A percentile compares a stretch with the other conserved stretches of the same genome.
Conservation (phyloP, 106 monocot species). For the Cymbidium sinense region DNA sequence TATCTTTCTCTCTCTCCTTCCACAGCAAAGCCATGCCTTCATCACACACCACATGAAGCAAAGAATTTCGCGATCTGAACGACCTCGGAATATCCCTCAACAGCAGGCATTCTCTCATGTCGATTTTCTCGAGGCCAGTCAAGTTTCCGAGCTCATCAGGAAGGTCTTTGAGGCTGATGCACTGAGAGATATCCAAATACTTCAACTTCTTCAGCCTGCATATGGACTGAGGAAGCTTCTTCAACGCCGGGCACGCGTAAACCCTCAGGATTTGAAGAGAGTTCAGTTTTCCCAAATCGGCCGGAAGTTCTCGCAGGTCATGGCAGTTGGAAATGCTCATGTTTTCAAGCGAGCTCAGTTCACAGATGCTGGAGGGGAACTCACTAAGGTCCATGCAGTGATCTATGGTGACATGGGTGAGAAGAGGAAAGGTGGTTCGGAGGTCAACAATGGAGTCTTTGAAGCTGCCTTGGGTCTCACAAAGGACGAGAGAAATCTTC, state of each 20-base stretch:
- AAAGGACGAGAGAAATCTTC: conserved; percentile 44
- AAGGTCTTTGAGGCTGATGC: conserved; percentile 32
- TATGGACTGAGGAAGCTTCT: conserved; percentile 42
- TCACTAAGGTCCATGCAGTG: conserved; percentile 39
- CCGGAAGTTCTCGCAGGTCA: conserved; percentile 37
- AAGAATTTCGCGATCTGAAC: conserved; percentile 21
- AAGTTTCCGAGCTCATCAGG: conserved; percentile 42
- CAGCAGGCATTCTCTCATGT: conserved; percentile 52
- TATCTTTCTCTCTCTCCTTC: conserved; percentile 30
- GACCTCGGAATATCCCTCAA: conserved; percentile 32
- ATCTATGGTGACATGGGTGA: conserved; percentile 44
- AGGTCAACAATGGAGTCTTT: conserved; percentile 28
- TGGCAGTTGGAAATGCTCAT: conserved; percentile 55
- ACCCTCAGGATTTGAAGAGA: conserved; percentile 37
- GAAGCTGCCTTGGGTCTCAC: conserved; percentile 26
- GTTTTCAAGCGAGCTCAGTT: conserved; percentile 27
- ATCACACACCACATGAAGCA: conserved; percentile 39
- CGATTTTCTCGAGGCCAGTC: conserved; percentile 42
- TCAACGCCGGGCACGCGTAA: conserved; percentile 37
- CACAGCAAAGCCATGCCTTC: conserved; percentile 39
- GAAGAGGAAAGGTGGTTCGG: conserved; percentile 24
- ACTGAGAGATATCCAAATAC: conserved; percentile 53
- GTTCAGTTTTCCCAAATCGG: conserved; percentile 31
- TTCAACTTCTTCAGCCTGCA: conserved; percentile 30
- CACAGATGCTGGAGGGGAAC: conserved; percentile 39